phyloP scores from a whole-genome alignment of 768 basidiomycete species.

The Mycena chlorophos region DNA sequence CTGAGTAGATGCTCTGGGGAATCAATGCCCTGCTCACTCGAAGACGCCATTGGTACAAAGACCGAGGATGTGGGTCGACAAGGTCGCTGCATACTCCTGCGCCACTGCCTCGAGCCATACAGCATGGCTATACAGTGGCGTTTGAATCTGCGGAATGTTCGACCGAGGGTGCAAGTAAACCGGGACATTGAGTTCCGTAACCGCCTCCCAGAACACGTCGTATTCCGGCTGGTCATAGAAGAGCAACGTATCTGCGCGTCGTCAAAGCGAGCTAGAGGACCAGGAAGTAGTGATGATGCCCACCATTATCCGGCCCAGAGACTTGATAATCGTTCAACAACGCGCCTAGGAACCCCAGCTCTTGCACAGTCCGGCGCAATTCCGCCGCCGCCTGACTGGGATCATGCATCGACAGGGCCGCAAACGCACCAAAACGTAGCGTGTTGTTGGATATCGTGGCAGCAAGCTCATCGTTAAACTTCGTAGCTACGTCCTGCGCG shows the following conservation, averaged over 20 bases:
- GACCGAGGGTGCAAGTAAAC: slow-evolving; percentile 40
- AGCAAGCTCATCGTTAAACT: slow-evolving; percentile 39
- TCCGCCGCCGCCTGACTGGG: slow-evolving; percentile 42
- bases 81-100: slow-evolving; percentile 39
- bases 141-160: slow-evolving; percentile 30
- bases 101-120: slow-evolving; percentile 32
- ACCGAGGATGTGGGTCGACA: slow-evolving; percentile 42
- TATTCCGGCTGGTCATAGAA: slow-evolving; percentile 42
- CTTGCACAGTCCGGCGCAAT: slow-evolving; percentile 38
- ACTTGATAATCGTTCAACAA: slow-evolving; percentile 48
- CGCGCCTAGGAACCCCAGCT: slow-evolving; percentile 44
- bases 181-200: slow-evolving; percentile 39
- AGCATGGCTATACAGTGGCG: slow-evolving; percentile 34
- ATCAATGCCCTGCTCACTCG: slow-evolving; percentile 28
- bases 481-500: slow-evolving; percentile 36
- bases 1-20: background rate
- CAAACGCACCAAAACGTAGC: slow-evolving; percentile 43
- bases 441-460: slow-evolving; percentile 40
- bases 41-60: slow-evolving; percentile 42
- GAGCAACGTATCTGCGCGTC: slow-evolving; percentile 32
- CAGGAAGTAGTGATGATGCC: background rate
- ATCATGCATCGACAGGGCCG: slow-evolving; percentile 45
- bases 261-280: background rate
- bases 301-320: slow-evolving; percentile 40
- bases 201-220: slow-evolving; percentile 40